Evolutionary conservation across 129 eudicot species (phyloP).

Genomic region (Tagetes patula): DNA sequence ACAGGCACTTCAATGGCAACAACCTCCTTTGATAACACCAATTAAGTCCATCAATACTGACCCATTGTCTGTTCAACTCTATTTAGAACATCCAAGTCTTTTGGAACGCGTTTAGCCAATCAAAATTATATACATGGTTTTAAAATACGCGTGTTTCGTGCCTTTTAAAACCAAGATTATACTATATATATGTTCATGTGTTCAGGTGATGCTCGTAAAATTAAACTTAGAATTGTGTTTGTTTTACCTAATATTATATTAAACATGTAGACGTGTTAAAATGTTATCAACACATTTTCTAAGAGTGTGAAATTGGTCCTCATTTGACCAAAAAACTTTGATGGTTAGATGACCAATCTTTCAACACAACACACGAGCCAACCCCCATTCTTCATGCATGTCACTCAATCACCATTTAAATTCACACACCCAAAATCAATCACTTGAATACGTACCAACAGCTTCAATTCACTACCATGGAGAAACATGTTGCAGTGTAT

Average conservation of each 20-base stretch:
- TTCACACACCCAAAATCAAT: not conserved
- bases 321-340: not conserved
- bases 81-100: slow-evolving; percentile 75
- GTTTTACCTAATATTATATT: no score
- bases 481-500: slow-evolving; percentile 50
- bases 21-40: slow-evolving; percentile 75
- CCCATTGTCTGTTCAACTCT: slow-evolving; percentile 71
- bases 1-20: slow-evolving; percentile 72
- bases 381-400: not conserved
- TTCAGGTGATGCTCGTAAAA: not conserved
- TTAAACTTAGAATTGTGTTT: no score
- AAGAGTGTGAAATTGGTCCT: not conserved
- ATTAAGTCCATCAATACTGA: slow-evolving; percentile 79
- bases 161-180: no score
- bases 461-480: not conserved
- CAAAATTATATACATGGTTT: not conserved
- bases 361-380: slow-evolving; percentile 11
- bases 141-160: not conserved
- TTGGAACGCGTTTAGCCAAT: slow-evolving; percentile 32
- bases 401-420: not conserved
- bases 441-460: not conserved
- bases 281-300: not conserved
- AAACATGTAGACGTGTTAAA: not conserved
- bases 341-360: not conserved
- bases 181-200: no score